Conservation (phyloP, 208 protist species). For the Crithidia mellificae region DNA sequence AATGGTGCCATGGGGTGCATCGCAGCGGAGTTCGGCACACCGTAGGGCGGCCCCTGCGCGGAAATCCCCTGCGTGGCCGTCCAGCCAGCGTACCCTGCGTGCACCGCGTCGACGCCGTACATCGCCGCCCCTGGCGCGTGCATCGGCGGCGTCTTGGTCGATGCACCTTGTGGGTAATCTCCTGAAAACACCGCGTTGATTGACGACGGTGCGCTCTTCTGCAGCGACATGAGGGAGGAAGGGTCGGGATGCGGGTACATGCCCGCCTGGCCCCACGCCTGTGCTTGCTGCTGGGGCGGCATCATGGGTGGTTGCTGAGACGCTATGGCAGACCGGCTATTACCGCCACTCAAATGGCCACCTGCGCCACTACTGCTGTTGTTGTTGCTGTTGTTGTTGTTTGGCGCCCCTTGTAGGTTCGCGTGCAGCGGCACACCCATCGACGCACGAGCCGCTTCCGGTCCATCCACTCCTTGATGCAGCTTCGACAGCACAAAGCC, state of each 20-base stretch:
- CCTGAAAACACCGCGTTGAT: no score
- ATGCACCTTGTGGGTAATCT: no score
- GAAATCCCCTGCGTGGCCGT: not conserved
- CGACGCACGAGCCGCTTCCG: not conserved
- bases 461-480: no score
- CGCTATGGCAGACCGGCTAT: not conserved
- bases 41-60: not conserved
- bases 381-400: constrained; percentile 2
- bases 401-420: not conserved
- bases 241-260: not conserved
- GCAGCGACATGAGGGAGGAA: no score
- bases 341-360: no score
- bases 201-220: no score
- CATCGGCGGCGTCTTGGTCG: no score
- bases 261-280: not conserved
- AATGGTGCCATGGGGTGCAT: not conserved
- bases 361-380: no score
- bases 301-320: not conserved
- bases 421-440: no score
- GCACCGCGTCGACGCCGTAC: not conserved
- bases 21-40: not conserved
- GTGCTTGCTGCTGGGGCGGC: not conserved
- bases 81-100: not conserved
- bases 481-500: constrained; percentile 11
- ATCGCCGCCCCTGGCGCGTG: not conserved